These are phyloP conservation scores for Gyromitra esculenta DNA, from an alignment of 2,329 filamentous ascomycete species.

Conservation along the genomic window DNA sequence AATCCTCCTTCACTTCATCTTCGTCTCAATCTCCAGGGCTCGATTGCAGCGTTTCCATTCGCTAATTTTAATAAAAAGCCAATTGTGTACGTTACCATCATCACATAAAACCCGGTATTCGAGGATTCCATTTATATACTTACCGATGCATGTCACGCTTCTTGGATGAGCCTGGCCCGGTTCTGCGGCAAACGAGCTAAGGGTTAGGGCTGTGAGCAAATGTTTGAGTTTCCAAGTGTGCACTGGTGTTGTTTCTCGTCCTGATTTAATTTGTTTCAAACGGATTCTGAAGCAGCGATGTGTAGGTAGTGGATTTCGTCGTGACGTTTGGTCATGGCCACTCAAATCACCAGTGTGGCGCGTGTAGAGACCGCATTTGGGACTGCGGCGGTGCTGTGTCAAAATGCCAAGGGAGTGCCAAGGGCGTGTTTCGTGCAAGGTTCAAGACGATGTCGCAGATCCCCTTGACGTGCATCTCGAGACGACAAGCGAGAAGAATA, in stretches of 20 bases:
- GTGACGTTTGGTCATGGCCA: not conserved
- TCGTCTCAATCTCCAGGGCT: not conserved
- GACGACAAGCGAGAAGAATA: slow-evolving; percentile 45
- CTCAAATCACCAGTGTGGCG: slow-evolving; percentile 17
- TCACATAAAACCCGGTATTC: not conserved
- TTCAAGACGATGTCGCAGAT: slow-evolving; percentile 39
- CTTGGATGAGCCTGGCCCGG: not conserved
- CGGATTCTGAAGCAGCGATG: not conserved
- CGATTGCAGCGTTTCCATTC: not conserved
- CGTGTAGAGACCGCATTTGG: slow-evolving; percentile 5
- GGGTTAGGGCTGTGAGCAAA: not conserved
- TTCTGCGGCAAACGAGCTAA: not conserved
- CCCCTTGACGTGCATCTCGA: slow-evolving; percentile 38
- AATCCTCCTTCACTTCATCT: slow-evolving; percentile 19
- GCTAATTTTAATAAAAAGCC: not conserved
- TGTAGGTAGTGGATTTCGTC: not conserved
- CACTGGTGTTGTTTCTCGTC: not conserved
- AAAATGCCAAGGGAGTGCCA: not conserved
- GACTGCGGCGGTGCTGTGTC: slow-evolving; percentile 29
- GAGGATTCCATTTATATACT: not conserved
- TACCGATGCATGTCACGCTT: not conserved
- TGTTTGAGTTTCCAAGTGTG: not conserved
- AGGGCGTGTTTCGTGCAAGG: slow-evolving; percentile 43
- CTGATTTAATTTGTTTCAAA: no score
- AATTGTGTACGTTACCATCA: not conserved